Conservation (phyloP, 1,139 yeast species). For the Hyphopichia fennica region DNA sequence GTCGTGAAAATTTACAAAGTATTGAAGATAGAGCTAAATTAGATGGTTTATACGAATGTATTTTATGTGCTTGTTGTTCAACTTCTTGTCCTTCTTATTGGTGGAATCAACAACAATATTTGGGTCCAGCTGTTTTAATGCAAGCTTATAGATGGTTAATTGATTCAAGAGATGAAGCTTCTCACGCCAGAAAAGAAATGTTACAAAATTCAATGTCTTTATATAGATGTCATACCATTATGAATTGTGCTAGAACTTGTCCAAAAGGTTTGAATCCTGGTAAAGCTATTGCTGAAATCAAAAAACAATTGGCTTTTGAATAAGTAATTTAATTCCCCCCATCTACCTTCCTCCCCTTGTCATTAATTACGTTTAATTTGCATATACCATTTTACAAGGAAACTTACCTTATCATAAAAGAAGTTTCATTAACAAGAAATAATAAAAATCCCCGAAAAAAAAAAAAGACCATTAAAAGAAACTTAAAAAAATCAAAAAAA, state of each 20-base stretch:
- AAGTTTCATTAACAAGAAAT: too few relatives aligned
- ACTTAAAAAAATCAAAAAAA: too few relatives aligned
- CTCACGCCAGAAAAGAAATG: slow-evolving; percentile 78
- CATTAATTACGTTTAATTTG: too few relatives aligned
- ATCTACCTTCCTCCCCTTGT: too few relatives aligned
- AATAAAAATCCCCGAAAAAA: too few relatives aligned
- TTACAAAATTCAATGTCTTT: slow-evolving; percentile 96
- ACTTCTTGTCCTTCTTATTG: slow-evolving; percentile 99
- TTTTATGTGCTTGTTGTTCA: slow-evolving; percentile 97
- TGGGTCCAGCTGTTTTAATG: slow-evolving; percentile 98
- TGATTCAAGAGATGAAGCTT: slow-evolving; percentile 95
- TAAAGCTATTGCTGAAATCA: slow-evolving; percentile 93
- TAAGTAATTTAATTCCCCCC: slow-evolving; percentile 25
- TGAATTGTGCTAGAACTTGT: slow-evolving; percentile 98
- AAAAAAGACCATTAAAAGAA: too few relatives aligned
- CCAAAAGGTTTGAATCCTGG: slow-evolving; percentile 99
- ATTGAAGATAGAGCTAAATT: slow-evolving; percentile 93
- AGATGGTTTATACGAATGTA: slow-evolving; percentile 97
- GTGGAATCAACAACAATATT: slow-evolving; percentile 99
- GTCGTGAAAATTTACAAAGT: slow-evolving; percentile 89
- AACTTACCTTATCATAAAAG: too few relatives aligned
- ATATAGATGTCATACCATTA: slow-evolving; percentile 98
- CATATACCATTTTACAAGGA: too few relatives aligned
- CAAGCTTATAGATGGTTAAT: slow-evolving; percentile 99
- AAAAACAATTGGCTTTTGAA: slow-evolving; percentile 86